These are phyloP conservation scores for Saccharomycopsis schoenii DNA, from an alignment of 805 yeast species.

Conservation along the genomic window DNA sequence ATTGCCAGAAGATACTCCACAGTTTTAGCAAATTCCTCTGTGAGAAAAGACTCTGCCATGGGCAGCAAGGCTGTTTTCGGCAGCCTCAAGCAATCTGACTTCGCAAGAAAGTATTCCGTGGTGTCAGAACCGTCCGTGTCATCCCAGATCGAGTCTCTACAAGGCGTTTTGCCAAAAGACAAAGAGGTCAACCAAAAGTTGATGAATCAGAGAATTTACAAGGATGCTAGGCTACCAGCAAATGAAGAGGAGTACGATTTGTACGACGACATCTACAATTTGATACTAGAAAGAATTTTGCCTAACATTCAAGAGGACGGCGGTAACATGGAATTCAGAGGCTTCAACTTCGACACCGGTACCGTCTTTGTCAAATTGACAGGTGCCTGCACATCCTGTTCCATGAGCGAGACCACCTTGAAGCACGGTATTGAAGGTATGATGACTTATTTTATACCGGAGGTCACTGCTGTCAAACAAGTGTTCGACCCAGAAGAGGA, in stretches of 20 bases:
- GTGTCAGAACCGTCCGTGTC: not conserved
- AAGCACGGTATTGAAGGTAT: slow-evolving; percentile 95
- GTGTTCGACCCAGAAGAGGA: slow-evolving; percentile 71
- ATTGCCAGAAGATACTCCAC: not conserved
- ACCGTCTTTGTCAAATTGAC: slow-evolving; percentile 79
- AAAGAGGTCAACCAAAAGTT: slow-evolving; percentile 6
- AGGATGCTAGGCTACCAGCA: slow-evolving; percentile 13
- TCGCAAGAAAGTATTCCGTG: not conserved
- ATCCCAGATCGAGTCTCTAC: not conserved
- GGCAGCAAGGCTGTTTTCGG: not conserved
- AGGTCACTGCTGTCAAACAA: slow-evolving; percentile 81
- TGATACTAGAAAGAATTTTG: slow-evolving; percentile 87
- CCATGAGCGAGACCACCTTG: slow-evolving; percentile 81
- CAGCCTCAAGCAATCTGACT: too few relatives aligned
- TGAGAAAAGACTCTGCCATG: not conserved
- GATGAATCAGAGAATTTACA: slow-evolving; percentile 11
- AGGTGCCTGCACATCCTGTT: slow-evolving; percentile 95
- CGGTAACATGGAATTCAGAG: slow-evolving; percentile 87
- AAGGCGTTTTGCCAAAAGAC: not conserved
- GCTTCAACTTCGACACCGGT: slow-evolving; percentile 78
- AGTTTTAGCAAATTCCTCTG: not conserved
- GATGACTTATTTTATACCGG: slow-evolving; percentile 95
- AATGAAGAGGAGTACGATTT: slow-evolving; percentile 16
- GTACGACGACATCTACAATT: slow-evolving; percentile 52
- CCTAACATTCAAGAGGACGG: slow-evolving; percentile 99